Conservation (phyloP, 163 green algal species). For the Chloromonas sp. region DNA sequence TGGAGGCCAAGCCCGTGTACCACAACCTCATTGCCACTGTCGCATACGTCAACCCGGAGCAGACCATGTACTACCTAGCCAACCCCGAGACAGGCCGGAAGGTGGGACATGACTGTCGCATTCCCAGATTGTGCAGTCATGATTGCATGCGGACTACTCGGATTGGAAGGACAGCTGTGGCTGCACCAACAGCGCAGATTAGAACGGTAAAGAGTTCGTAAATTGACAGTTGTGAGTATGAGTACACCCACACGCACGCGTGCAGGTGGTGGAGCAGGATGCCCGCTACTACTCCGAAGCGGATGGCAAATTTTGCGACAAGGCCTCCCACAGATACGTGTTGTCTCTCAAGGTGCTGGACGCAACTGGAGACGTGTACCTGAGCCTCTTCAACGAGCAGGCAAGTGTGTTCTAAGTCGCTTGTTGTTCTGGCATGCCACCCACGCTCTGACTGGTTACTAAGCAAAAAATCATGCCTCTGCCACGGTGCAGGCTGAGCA, state of each 20-base stretch:
- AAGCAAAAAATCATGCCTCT: too few relatives aligned
- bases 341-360: conserved; percentile 54
- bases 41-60: conserved; percentile 50
- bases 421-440: too few relatives aligned
- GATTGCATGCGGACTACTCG: not conserved
- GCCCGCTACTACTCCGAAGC: conserved; percentile 68
- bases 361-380: conserved; percentile 38
- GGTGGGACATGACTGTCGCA: conserved; percentile 29
- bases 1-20: conserved; percentile 69
- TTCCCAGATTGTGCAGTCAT: not conserved
- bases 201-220: not conserved
- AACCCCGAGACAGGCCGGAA: conserved; percentile 82
- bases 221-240: not conserved
- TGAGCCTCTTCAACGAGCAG: conserved; percentile 78
- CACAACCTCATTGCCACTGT: conserved; percentile 44
- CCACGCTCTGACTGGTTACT: too few relatives aligned
- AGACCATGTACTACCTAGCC: conserved; percentile 81
- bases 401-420: too few relatives aligned
- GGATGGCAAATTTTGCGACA: conserved; percentile 53
- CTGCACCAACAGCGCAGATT: not conserved
- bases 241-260: not conserved
- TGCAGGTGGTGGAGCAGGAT: conserved; percentile 54
- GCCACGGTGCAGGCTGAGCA: conserved; percentile 42
- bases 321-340: conserved; percentile 73
- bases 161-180: not conserved